phyloP scores from a whole-genome alignment of 495 filamentous ascomycete genomes.

The Neurospora pannonica region DNA sequence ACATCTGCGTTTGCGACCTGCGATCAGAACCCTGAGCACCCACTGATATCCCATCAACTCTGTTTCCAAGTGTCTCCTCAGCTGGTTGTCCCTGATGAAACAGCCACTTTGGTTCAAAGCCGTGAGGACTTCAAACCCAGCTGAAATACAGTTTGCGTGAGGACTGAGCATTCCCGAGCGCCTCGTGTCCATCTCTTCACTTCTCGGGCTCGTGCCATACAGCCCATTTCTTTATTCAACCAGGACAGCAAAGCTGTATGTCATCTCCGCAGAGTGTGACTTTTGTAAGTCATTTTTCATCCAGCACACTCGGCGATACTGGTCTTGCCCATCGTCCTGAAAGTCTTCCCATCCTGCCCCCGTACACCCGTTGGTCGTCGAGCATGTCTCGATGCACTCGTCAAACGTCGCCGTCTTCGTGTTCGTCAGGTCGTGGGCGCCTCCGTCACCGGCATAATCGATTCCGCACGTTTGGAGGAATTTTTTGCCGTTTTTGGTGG shows the following conservation, averaged over 20 bases:
- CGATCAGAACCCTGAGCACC: not conserved
- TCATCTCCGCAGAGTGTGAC: slow-evolving; percentile 5
- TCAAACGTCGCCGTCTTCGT: slow-evolving; percentile 5
- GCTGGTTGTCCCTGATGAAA: not conserved
- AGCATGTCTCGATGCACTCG: slow-evolving; percentile 13
- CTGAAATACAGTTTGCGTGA: not conserved
- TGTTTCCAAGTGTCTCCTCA: not conserved
- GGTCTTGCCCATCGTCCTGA: not conserved
- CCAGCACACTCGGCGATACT: slow-evolving; percentile 6
- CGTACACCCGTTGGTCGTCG: slow-evolving; percentile 3
- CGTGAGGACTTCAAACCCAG: not conserved
- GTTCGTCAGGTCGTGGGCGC: slow-evolving; percentile 9
- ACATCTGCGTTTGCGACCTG: not conserved
- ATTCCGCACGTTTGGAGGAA: slow-evolving; percentile 13
- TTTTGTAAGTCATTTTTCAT: slow-evolving; percentile 13
- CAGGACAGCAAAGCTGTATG: slow-evolving; percentile 13
- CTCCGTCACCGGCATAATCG: slow-evolving; percentile 10
- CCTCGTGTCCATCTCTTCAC: not conserved
- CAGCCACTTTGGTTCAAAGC: not conserved
- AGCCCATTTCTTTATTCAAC: not conserved
- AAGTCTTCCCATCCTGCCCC: slow-evolving; percentile 14
- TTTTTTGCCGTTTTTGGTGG: slow-evolving; percentile 3
- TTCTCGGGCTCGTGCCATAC: not conserved
- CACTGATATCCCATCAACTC: not conserved
- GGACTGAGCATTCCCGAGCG: not conserved